Evolutionary conservation across 2,329 filamentous ascomycete species (phyloP), one percentile per base, ranked within the genome.

Genomic region (Chrysosphaeria jannelii): DNA sequence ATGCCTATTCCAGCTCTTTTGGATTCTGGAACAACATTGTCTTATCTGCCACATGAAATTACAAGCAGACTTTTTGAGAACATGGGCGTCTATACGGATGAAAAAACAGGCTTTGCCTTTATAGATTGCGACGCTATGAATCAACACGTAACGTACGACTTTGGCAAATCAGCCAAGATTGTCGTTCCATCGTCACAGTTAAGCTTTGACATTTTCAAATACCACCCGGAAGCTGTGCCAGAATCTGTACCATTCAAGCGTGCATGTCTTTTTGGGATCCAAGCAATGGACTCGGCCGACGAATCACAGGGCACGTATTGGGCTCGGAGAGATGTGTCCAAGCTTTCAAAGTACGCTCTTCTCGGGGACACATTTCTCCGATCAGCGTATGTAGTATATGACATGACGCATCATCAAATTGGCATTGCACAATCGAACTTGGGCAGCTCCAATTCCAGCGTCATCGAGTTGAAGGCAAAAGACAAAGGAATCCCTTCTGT

Each of bases 11-110:
- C 56, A 4, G 61, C 62, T 21, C 46, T 70, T n/a, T 53, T 72
- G 22, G 65, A 72, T 43, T 67, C 62, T 2, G 65, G 65, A 23
- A 64, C 56, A 20, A 66, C 57, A n/a, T 41, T 67, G 28, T 59
- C 52, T 30, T 66, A 66, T 36, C 46, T 71, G 0, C 65, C 65
- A 0, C 43, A 54, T 28, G 32, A 41, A 16, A 40, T 66, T 22
- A 47, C 49, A 20, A 30, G 31, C 2, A 27, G 32, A 6, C 36
- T 57, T 22, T 46, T 43, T 31, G 27, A 33, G 3, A 35, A 37
- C 13, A 35, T 53, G 11, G 40, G 39, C 30, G 48, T 44, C 13
- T 36, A 42, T 17, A 43, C 45, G 18, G 47, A 51, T 30, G 31
- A 34, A 3, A 27, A 29, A 16, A 43, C 40, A 8, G 45, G 44